Conservation (phyloP, 305 asterid genomes). For the Fraxinus angustifolia region DNA sequence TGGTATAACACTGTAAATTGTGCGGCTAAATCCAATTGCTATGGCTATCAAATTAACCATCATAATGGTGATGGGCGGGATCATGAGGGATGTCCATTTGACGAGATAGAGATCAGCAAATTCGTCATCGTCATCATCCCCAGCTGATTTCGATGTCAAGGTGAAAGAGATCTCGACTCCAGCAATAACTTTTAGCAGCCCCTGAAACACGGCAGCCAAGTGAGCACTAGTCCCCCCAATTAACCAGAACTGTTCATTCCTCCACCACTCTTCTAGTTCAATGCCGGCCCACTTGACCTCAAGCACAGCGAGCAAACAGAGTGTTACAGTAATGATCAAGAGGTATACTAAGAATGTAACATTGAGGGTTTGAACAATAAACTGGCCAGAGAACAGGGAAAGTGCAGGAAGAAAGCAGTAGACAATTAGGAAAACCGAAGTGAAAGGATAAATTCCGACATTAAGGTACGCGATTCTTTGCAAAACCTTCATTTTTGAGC, state of each 20-base stretch:
- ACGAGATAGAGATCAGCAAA: conserved; percentile 60
- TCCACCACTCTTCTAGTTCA: conserved; percentile 78
- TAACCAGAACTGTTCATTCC: conserved; percentile 75
- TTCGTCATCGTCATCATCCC: conserved; percentile 63
- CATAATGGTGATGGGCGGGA: conserved; percentile 66
- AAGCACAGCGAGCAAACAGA: conserved; percentile 54
- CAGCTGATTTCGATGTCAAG: conserved; percentile 59
- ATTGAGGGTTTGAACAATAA: conserved; percentile 60
- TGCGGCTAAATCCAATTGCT: conserved; percentile 61
- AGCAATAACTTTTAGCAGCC: conserved; percentile 58
- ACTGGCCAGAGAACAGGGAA: conserved; percentile 70
- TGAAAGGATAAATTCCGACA: conserved; percentile 64
- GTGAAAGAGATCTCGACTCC: conserved; percentile 73
- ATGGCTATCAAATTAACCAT: conserved; percentile 67
- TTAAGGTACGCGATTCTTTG: conserved; percentile 65
- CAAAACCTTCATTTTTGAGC: conserved; percentile 55
- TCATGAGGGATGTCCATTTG: conserved; percentile 71
- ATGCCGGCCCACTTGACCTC: conserved; percentile 78
- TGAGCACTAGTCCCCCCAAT: conserved; percentile 76
- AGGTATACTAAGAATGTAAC: conserved; percentile 62
- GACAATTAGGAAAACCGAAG: conserved; percentile 58
- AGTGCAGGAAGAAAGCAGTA: conserved; percentile 75
- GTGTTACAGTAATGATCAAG: conserved; percentile 51
- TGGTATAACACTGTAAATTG: conserved; percentile 58
- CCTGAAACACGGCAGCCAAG: conserved; percentile 69